These are phyloP conservation scores for Avena atlantica DNA, from an alignment of 176 grass and related monocot species.

Conservation along the genomic window DNA sequence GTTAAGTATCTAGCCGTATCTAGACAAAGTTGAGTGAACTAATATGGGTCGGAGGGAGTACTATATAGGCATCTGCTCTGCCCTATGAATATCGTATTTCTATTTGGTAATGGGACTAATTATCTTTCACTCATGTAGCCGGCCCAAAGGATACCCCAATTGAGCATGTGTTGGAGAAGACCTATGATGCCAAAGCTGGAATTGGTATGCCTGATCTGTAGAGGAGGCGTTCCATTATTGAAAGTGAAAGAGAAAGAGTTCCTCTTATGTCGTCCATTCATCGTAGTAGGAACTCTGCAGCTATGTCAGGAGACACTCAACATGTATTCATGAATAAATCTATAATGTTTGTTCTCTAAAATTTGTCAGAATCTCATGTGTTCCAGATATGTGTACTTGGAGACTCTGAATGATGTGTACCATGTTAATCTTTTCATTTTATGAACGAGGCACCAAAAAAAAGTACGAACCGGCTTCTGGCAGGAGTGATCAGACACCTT, in stretches of 20 bases:
- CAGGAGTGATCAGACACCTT: background rate
- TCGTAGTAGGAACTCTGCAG: background rate
- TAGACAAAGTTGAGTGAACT: no score
- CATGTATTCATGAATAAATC: background rate
- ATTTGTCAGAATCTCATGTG: background rate
- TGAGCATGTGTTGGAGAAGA: slow-evolving; percentile 79
- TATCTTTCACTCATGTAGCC: slow-evolving; percentile 47
- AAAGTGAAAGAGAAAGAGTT: background rate
- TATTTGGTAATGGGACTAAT: background rate
- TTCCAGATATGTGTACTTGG: background rate
- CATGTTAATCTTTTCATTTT: background rate
- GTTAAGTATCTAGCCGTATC: no score
- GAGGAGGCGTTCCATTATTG: background rate
- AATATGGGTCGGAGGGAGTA: no score
- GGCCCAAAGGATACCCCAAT: slow-evolving; percentile 85
- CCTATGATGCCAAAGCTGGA: slow-evolving; percentile 89
- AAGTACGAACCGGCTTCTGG: background rate
- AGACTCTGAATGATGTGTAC: background rate
- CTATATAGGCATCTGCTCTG: background rate
- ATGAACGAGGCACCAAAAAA: background rate
- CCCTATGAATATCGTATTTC: background rate
- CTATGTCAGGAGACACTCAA: background rate
- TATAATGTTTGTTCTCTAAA: background rate
- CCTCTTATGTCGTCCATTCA: background rate
- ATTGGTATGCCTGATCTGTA: slow-evolving; percentile 98